Evolutionary conservation across 495 filamentous ascomycete species (phyloP), one percentile per base, ranked within the genome.

Genomic region (Penicillium daleae): DNA sequence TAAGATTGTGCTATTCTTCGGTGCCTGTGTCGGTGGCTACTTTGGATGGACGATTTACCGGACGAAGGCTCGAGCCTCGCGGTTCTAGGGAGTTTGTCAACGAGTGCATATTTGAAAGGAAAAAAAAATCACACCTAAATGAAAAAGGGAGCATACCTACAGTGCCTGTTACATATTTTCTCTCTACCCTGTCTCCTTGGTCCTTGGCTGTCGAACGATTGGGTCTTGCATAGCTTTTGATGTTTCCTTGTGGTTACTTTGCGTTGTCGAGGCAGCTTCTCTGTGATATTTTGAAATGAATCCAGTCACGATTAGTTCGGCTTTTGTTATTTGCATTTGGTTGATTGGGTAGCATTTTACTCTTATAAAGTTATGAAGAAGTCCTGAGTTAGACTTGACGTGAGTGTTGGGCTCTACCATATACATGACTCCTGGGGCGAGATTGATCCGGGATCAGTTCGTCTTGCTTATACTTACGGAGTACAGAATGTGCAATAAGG

Each of bases 31-130:
- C 6, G 92, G 89, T 59, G 89, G 66, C 3, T 99, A 97, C 77
- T 87, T 90, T 26, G 94, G 93, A 10, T 98, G 81, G 67, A 96
- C 92, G 9, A 82, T 89, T 50, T 99, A 90, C 72, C 85, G 93
- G 76, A 83, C 85, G 29, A 86, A 86, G 74, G 84, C 86, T 75
- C 85, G 87, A 69, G 86, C 82, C 55, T 92, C 92, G 63, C 83
- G 95, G 65, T 99, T 97, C 71, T 99, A 70, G 66, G 31, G 32
- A 49, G 56, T 40, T 9, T 44, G 3, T 19, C 4, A 46, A 39
- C 12, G 35, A 39, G 35, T 22, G 19, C 42, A 46, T 46, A 46
- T 46, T 21, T n/a, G n/a, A n/a, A n/a, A n/a, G n/a, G n/a, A n/a
- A 46, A 19, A 46, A 46, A 4, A 46, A 27, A 31, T 7, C 15